phyloP scores from a whole-genome alignment of 257 asterid species.

The Ilex aquifolium region DNA sequence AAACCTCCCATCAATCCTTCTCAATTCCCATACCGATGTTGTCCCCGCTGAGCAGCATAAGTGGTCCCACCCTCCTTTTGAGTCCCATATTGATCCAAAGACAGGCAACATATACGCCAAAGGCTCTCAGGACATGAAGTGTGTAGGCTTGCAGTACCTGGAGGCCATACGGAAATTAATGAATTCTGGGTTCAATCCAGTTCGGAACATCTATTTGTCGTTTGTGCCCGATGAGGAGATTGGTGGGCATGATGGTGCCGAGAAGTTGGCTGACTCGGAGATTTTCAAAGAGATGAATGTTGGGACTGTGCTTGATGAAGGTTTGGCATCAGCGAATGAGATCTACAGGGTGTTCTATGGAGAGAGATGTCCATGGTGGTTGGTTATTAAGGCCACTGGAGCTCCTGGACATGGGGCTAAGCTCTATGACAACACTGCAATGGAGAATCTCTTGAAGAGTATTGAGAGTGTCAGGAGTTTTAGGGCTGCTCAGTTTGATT shows the following conservation, averaged over 20 bases:
- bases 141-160: conserved; percentile 79
- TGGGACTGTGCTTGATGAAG: conserved; percentile 87
- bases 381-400: conserved; percentile 75
- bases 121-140: conserved; percentile 98
- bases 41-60: conserved; percentile 82
- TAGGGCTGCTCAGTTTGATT: conserved; percentile 80
- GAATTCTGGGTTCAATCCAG: conserved; percentile 57
- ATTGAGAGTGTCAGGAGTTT: conserved; percentile 76
- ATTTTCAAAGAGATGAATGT: conserved; percentile 68
- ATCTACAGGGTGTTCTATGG: conserved; percentile 69
- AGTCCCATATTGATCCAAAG: conserved; percentile 57
- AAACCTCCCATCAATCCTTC: conserved; percentile 70
- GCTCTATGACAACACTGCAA: conserved; percentile 85
- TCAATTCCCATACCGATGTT: conserved; percentile 93
- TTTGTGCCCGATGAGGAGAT: conserved; percentile 98
- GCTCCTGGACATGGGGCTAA: conserved; percentile 96
- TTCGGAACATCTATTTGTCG: conserved; percentile 66
- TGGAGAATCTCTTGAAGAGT: conserved; percentile 87
- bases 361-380: conserved; percentile 90
- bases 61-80: conserved; percentile 82
- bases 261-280: conserved; percentile 65
- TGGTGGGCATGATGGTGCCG: conserved; percentile 88
- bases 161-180: conserved; percentile 82
- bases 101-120: conserved; percentile 80
- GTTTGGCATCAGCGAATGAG: conserved; percentile 67